Evolutionary conservation across 106 monocot genomes (phyloP).

Genomic region (Hemerocallis citrina): DNA sequence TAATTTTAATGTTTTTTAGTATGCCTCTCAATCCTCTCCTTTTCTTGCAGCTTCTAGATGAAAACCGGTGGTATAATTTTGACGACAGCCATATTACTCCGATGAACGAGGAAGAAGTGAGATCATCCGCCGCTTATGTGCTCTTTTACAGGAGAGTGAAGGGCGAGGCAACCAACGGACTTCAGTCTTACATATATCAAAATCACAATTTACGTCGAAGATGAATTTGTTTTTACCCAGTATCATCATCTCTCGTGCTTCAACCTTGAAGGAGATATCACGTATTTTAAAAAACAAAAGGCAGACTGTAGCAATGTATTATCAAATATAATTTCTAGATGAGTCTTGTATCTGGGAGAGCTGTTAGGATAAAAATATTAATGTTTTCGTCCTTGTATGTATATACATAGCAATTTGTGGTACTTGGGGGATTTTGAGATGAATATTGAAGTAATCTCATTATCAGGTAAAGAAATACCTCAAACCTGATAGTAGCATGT

Average conservation of each 20-base stretch:
- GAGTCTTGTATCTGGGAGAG: too few relatives aligned
- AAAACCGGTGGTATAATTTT: conserved; percentile 94
- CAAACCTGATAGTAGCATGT: too few relatives aligned
- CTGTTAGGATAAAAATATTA: neutral
- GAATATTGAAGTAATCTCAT: too few relatives aligned
- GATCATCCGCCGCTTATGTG: conserved; percentile 93
- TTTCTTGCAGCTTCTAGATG: conserved; percentile 64
- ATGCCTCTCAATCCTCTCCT: neutral
- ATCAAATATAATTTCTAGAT: conserved; percentile 2
- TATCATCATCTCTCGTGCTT: neutral
- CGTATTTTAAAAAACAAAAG: neutral
- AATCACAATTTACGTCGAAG: conserved; percentile 28
- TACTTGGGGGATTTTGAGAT: too few relatives aligned
- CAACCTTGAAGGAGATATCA: neutral
- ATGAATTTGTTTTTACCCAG: conserved; percentile 17
- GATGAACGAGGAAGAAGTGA: conserved; percentile 90
- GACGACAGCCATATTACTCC: conserved; percentile 86
- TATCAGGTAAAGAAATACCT: too few relatives aligned
- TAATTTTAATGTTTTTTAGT: too few relatives aligned
- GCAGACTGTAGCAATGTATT: neutral
- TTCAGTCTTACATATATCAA: conserved; percentile 30
- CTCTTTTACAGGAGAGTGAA: conserved; percentile 88
- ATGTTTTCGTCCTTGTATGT: too few relatives aligned
- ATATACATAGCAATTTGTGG: too few relatives aligned
- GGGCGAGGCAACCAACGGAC: conserved; percentile 45